Percentiles rank a stretch among this genome's conserved stretches.
Evolutionary conservation across 2,329 filamentous ascomycete species (phyloP).

Genomic region (Colletotrichum sojae): DNA sequence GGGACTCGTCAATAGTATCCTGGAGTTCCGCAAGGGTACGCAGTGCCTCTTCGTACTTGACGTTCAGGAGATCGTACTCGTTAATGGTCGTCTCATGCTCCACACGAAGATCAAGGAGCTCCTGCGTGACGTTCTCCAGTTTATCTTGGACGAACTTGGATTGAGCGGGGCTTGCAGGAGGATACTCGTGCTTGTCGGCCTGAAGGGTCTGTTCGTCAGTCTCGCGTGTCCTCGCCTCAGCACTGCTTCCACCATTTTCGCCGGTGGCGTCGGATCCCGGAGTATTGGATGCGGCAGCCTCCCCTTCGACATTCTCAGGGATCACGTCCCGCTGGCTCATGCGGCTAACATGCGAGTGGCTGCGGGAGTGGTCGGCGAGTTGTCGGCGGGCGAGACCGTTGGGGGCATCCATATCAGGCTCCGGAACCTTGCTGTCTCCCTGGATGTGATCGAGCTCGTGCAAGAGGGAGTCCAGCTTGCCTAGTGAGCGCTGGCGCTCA

Average conservation of each 20-base stretch:
- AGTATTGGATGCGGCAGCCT: slow-evolving; percentile 40
- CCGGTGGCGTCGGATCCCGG: slow-evolving; percentile 46
- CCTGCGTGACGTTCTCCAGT: slow-evolving; percentile 90
- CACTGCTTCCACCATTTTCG: slow-evolving; percentile 35
- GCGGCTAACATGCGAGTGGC: slow-evolving; percentile 61
- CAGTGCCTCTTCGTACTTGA: slow-evolving; percentile 92
- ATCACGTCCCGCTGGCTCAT: slow-evolving; percentile 69
- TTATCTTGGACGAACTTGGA: slow-evolving; percentile 92
- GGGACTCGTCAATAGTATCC: slow-evolving; percentile 85
- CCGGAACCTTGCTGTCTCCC: slow-evolving; percentile 65
- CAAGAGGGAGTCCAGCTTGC: slow-evolving; percentile 92
- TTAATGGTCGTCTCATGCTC: slow-evolving; percentile 89
- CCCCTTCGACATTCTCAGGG: slow-evolving; percentile 65
- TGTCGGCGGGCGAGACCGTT: slow-evolving; percentile 61
- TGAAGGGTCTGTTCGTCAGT: slow-evolving; percentile 33
- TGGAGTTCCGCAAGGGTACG: slow-evolving; percentile 87
- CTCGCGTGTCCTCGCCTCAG: slow-evolving; percentile 22
- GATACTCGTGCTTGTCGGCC: slow-evolving; percentile 52
- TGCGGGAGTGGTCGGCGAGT: slow-evolving; percentile 66
- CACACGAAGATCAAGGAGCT: slow-evolving; percentile 89
- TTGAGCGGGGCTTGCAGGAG: slow-evolving; percentile 81
- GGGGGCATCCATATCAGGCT: slow-evolving; percentile 52
- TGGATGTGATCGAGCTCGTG: slow-evolving; percentile 89
- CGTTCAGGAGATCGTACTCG: slow-evolving; percentile 85
- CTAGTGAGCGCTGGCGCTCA: slow-evolving; percentile 93